phyloP scores from a whole-genome alignment of 2,329 filamentous ascomycete genomes.

The Thermochaetoides dissita region DNA sequence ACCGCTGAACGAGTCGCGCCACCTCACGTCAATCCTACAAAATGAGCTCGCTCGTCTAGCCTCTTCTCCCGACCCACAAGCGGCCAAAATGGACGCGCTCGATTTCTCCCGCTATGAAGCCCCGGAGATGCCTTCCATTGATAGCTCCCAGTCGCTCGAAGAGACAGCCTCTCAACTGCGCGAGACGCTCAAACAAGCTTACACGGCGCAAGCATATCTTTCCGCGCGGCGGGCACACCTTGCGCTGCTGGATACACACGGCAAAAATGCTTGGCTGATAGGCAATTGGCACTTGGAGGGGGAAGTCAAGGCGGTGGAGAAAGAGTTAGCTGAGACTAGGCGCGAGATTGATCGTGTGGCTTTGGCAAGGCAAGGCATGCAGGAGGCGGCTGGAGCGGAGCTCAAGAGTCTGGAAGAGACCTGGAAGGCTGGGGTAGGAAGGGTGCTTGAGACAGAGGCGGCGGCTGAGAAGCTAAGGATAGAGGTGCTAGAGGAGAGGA shows the following conservation, averaged over 20 bases:
- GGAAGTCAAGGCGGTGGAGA: conserved; percentile 54
- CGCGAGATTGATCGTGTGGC: conserved; percentile 62
- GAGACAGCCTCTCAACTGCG: conserved; percentile 33
- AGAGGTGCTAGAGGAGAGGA: conserved; percentile 52
- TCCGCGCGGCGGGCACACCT: conserved; percentile 41
- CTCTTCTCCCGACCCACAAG: conserved; percentile 8
- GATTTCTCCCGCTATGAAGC: conserved; percentile 75
- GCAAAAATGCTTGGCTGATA: conserved; percentile 84
- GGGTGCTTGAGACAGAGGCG: conserved; percentile 73
- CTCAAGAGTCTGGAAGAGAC: conserved; percentile 53
- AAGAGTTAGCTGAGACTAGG: conserved; percentile 55
- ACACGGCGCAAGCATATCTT: conserved; percentile 39
- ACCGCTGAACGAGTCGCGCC: conserved; percentile 27
- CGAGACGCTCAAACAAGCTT: conserved; percentile 44
- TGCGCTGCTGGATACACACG: conserved; percentile 61
- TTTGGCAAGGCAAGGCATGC: conserved; percentile 50
- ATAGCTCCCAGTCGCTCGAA: conserved; percentile 21
- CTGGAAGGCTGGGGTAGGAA: conserved; percentile 67
- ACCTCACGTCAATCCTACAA: conserved; percentile 52
- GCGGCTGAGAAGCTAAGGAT: conserved; percentile 60
- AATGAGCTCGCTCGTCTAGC: conserved; percentile 56
- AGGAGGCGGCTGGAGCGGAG: conserved; percentile 61
- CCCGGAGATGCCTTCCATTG: conserved; percentile 29
- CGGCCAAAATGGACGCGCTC: conserved; percentile 43
- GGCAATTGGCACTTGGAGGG: conserved; percentile 69